Evolutionary conservation across 805 yeast species (phyloP).

Genomic region (Sporopachydermia lactativora): DNA sequence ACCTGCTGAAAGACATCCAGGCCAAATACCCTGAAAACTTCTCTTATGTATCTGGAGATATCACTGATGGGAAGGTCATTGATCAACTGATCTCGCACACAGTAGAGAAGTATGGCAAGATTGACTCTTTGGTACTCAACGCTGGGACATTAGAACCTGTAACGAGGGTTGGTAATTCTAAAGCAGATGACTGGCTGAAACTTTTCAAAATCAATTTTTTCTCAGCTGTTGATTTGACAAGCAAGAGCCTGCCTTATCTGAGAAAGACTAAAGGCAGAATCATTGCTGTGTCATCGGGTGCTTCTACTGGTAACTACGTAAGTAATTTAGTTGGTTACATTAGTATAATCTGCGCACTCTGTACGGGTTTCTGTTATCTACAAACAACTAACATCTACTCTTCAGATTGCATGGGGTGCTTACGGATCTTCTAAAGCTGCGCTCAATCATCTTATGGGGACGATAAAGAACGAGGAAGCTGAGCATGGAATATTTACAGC

Average conservation of each 20-base stretch:
- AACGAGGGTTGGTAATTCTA: conserved; percentile 34
- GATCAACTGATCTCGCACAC: conserved; percentile 28
- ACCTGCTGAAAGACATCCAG: conserved; percentile 29
- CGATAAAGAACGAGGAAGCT: conserved; percentile 53
- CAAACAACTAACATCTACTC: no score
- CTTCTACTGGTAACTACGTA: conserved; percentile 44
- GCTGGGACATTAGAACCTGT: conserved; percentile 80
- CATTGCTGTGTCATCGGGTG: conserved; percentile 84
- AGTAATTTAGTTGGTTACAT: no score
- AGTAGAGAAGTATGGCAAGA: conserved; percentile 29
- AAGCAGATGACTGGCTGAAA: conserved; percentile 42
- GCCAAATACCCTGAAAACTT: conserved; percentile 17
- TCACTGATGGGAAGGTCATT: conserved; percentile 25
- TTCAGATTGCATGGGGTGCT: conserved; percentile 68
- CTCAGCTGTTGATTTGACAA: conserved; percentile 49
- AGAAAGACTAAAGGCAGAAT: conserved; percentile 42
- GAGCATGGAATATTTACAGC: conserved; percentile 35
- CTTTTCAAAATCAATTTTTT: conserved; percentile 70
- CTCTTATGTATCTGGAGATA: conserved; percentile 35
- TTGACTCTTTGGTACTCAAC: conserved; percentile 45
- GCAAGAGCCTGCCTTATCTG: conserved; percentile 37
- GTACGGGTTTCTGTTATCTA: no score
- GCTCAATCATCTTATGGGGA: conserved; percentile 55
- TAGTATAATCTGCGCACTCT: no score
- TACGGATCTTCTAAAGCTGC: conserved; percentile 92